Evolutionary conservation across 805 yeast species (phyloP).

Genomic region (Dipodascopsis tothii): DNA sequence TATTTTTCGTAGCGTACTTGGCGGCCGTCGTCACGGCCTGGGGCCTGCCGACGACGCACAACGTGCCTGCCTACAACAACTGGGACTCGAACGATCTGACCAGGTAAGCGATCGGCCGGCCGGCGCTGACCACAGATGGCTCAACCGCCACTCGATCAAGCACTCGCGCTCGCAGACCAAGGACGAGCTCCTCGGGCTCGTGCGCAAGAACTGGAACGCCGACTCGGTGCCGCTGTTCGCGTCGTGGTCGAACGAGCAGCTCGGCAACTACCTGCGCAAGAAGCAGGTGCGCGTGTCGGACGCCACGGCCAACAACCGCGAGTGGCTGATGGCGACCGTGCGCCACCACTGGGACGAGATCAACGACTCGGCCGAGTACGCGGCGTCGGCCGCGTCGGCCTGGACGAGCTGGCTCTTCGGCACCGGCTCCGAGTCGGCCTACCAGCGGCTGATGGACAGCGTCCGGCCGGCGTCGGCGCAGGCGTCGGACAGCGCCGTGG

Average conservation of each 20-base stretch:
- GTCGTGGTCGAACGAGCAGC: slow-evolving; percentile 13
- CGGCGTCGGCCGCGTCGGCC: slow-evolving; percentile 2
- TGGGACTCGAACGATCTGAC: slow-evolving; percentile 31
- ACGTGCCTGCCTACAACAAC: slow-evolving; percentile 18
- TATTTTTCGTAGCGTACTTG: not conserved
- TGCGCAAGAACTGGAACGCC: slow-evolving; percentile 18
- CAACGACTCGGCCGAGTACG: slow-evolving; percentile 3
- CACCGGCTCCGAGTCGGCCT: slow-evolving; percentile 24
- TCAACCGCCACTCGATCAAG: slow-evolving; percentile 11
- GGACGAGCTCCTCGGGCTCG: slow-evolving; percentile 19
- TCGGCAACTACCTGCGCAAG: slow-evolving; percentile 5
- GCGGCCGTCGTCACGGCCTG: not conserved
- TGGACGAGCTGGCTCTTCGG: slow-evolving; percentile 22
- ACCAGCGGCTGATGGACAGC: no score
- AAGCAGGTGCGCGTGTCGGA: slow-evolving; percentile 12
- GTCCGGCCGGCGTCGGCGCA: slow-evolving; percentile 8
- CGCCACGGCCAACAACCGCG: slow-evolving; percentile 9
- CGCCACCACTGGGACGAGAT: slow-evolving; percentile 8
- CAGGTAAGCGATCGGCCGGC: not conserved
- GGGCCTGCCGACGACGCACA: not conserved
- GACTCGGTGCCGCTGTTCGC: slow-evolving; percentile 11
- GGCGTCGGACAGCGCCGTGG: slow-evolving; percentile 11
- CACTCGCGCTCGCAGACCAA: slow-evolving; percentile 4
- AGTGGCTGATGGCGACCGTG: slow-evolving; percentile 15
- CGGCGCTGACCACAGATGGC: slow-evolving; percentile 6